Conservation (phyloP, 345 rosid species). For the Clausena lansium region DNA sequence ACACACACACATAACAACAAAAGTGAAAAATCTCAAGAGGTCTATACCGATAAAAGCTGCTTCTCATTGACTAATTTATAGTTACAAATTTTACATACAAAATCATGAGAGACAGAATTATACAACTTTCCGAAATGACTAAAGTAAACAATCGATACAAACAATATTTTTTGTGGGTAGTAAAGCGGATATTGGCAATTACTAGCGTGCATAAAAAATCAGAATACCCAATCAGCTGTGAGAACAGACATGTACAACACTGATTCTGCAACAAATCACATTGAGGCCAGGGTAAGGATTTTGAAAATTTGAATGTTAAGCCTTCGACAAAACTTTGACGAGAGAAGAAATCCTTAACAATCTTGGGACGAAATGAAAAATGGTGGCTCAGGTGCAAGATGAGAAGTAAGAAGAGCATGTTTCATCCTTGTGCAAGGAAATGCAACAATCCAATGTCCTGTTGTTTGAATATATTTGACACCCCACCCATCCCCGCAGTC, state of each 20-base stretch:
- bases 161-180: conserved; percentile 7
- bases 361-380: background rate
- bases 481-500: background rate
- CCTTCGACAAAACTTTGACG: background rate
- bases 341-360: background rate
- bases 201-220: conserved; percentile 20
- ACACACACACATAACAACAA: too few relatives aligned
- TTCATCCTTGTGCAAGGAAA: background rate
- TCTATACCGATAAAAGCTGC: conserved; percentile 17
- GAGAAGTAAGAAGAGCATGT: background rate
- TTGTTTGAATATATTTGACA: too few relatives aligned
- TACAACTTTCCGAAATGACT: conserved; percentile 27
- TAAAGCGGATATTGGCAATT: conserved; percentile 10
- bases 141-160: conserved; percentile 7
- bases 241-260: conserved; percentile 39
- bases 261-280: conserved; percentile 34
- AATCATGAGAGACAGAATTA: conserved; percentile 32
- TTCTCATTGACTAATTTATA: conserved; percentile 39
- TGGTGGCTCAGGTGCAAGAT: background rate
- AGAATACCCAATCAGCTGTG: conserved; percentile 24
- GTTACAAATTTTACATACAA: conserved; percentile 49
- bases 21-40: background rate
- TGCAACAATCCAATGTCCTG: background rate
- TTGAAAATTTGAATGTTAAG: background rate
- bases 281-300: conserved; percentile 4